These are phyloP conservation scores for Candida frijolesensis DNA, from an alignment of 1,139 yeast genomes.

Conservation along the genomic window DNA sequence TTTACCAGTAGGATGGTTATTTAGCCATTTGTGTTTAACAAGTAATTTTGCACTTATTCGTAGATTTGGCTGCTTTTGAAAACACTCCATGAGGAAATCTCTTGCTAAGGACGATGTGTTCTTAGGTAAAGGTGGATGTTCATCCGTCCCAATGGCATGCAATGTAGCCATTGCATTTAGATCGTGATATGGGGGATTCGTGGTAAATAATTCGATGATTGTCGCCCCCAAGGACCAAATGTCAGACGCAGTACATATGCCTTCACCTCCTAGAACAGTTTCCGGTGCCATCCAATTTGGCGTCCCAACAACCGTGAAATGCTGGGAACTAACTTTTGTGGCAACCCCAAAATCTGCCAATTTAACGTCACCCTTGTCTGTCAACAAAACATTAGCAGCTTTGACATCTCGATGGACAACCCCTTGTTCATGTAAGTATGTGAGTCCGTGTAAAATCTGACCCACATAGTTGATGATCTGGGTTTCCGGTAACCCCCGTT, in stretches of 20 bases:
- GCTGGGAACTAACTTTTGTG: conserved; percentile 50
- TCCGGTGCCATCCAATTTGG: conserved; percentile 94
- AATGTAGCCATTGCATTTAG: conserved; percentile 84
- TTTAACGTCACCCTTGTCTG: conserved; percentile 87
- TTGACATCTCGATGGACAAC: conserved; percentile 84
- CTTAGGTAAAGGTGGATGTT: conserved; percentile 75
- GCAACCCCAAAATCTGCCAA: conserved; percentile 94
- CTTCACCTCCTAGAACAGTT: conserved; percentile 71
- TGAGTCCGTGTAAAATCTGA: conserved; percentile 76
- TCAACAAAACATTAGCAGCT: conserved; percentile 90
- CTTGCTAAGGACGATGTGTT: conserved; percentile 53
- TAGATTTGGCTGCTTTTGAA: conserved; percentile 70
- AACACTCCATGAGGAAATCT: conserved; percentile 75
- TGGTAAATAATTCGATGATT: conserved; percentile 81
- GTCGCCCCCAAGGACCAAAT: conserved; percentile 97
- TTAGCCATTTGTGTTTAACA: conserved; percentile 65
- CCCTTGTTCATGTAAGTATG: conserved; percentile 68
- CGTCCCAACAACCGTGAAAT: conserved; percentile 58
- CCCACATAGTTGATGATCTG: conserved; percentile 60
- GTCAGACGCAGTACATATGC: conserved; percentile 86
- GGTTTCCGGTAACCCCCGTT: conserved; percentile 59
- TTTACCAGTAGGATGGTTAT: conserved; percentile 13
- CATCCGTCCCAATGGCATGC: conserved; percentile 90
- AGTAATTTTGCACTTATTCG: conserved; percentile 61
- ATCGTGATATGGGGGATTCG: conserved; percentile 85